A percentile compares a stretch with the other conserved stretches of the same genome.
phyloP scores from a whole-genome alignment of 805 yeast genomes.

The Teunomyces atbi region DNA sequence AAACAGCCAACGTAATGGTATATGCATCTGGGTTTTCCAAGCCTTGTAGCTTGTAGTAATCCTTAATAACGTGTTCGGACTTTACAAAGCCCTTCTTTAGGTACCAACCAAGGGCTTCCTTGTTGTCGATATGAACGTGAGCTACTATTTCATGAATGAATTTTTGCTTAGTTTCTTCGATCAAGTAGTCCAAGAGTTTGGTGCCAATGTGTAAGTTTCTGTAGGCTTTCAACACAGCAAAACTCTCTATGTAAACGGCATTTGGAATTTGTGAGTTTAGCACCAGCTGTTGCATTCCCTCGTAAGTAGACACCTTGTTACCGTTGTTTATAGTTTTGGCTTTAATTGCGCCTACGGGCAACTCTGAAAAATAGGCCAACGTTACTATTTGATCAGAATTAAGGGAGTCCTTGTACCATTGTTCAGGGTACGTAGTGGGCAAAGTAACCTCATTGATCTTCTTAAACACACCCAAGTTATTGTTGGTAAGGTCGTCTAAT shows the following conservation, averaged over 20 bases:
- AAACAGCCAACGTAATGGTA: conserved; percentile 19
- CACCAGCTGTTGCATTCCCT: conserved; percentile 16
- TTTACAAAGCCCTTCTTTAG: conserved; percentile 46
- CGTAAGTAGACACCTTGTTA: conserved; percentile 33
- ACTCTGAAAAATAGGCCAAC: conserved; percentile 66
- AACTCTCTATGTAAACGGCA: conserved; percentile 59
- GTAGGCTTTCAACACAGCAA: conserved; percentile 69
- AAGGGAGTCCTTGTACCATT: conserved; percentile 51
- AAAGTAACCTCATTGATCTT: conserved; percentile 52
- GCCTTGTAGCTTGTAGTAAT: conserved; percentile 48
- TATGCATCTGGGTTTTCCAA: conserved; percentile 50
- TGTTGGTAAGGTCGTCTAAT: conserved; percentile 56
- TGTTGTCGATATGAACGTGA: conserved; percentile 51
- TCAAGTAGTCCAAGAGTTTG: conserved; percentile 54
- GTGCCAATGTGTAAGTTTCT: conserved; percentile 61
- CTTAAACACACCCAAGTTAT: conserved; percentile 59
- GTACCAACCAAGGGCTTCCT: conserved; percentile 50
- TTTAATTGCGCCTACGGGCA: conserved; percentile 77
- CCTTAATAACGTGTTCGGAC: conserved; percentile 32
- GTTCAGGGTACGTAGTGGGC: conserved; percentile 51
- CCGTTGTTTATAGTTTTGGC: conserved; percentile 49
- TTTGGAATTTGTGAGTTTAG: conserved; percentile 39
- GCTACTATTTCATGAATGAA: conserved; percentile 52
- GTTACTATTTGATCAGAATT: conserved; percentile 52
- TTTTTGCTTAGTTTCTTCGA: conserved; percentile 52